These are phyloP conservation scores for Solanum chiquidenum DNA, from an alignment of 257 asterid genomes.

Conservation along the genomic window DNA sequence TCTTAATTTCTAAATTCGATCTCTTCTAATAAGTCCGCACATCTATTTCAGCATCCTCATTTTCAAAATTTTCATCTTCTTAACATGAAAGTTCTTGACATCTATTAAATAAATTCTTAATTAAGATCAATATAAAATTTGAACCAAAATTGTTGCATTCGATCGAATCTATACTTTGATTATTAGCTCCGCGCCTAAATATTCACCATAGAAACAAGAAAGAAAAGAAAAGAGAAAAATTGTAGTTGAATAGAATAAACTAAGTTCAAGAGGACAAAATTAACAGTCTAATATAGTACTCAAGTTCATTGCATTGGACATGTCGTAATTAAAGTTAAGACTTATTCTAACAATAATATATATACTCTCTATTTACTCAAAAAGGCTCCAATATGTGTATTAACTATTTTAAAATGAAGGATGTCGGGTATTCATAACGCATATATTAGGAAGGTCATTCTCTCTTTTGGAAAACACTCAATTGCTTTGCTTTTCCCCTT, in stretches of 20 bases:
- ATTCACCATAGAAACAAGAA: not conserved
- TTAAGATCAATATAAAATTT: not conserved
- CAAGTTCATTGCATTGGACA: not conserved
- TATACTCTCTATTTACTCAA: not conserved
- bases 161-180: not conserved
- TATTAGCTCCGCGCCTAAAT: not conserved
- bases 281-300: not conserved
- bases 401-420: not conserved
- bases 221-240: not conserved
- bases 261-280: not conserved
- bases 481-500: not conserved
- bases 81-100: not conserved
- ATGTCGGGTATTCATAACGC: not conserved
- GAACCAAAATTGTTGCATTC: not conserved
- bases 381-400: not conserved
- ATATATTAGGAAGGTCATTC: not conserved
- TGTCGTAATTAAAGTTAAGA: not conserved
- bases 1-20: not conserved
- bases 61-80: not conserved
- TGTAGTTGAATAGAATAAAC: not conserved
- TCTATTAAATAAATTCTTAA: not conserved
- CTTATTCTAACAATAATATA: not conserved
- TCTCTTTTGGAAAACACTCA: not conserved
- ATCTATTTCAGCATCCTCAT: not conserved
- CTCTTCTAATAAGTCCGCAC: not conserved